Conservation (phyloP, 306 rosid species). For the Lathyrus sativus region DNA sequence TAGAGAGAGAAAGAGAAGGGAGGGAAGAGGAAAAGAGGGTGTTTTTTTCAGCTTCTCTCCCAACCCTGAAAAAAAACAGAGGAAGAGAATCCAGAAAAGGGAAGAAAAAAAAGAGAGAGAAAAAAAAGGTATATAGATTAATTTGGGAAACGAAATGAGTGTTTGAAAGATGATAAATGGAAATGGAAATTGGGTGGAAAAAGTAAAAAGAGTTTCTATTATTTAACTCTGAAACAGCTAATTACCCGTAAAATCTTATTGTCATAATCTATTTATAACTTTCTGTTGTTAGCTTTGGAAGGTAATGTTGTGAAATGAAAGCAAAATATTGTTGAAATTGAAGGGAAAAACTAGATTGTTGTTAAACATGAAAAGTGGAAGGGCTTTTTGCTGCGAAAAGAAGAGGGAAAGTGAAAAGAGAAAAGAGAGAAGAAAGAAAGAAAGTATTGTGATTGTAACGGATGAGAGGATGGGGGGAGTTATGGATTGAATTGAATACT, state of each 20-base stretch:
- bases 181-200: slow-evolving; percentile 31
- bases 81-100: slow-evolving; percentile 2
- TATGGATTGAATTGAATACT: slow-evolving; percentile 25
- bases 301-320: slow-evolving; percentile 55
- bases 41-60: slow-evolving; percentile 64
- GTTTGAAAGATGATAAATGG: slow-evolving; percentile 32
- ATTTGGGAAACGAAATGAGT: slow-evolving; percentile 48
- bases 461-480: background rate
- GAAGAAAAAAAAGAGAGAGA: slow-evolving; percentile 40
- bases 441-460: slow-evolving; percentile 4
- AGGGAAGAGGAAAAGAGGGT: slow-evolving; percentile 30
- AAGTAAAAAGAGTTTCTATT: slow-evolving; percentile 48
- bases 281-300: slow-evolving; percentile 38
- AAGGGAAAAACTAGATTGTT: background rate
- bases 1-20: slow-evolving; percentile 26
- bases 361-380: slow-evolving; percentile 19
- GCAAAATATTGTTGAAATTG: slow-evolving; percentile 32
- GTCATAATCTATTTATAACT: slow-evolving; percentile 16
- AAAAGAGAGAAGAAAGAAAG: background rate
- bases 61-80: slow-evolving; percentile 54
- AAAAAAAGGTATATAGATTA: slow-evolving; percentile 37
- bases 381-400: slow-evolving; percentile 38
- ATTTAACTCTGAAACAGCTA: slow-evolving; percentile 54
- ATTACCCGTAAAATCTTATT: slow-evolving; percentile 46
- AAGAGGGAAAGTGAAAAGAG: slow-evolving; percentile 14